A percentile compares a stretch with the other conserved stretches of the same genome.
Evolutionary conservation across 352 stramenopile species (phyloP).

Genomic region (Phytophthora rubi): DNA sequence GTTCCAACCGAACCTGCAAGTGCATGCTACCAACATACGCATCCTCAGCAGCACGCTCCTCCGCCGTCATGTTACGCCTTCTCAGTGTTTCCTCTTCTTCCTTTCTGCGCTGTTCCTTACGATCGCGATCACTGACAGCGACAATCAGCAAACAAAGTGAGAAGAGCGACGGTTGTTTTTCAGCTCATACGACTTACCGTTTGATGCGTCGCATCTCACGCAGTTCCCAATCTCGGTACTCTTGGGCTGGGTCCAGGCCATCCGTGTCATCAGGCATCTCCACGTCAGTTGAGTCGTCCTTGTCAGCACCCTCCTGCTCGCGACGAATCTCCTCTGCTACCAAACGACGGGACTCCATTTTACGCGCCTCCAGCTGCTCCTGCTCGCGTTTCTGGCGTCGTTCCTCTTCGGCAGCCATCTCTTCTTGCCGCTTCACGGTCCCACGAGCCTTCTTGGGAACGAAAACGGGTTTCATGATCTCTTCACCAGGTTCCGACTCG

Average conservation of each 20-base stretch:
- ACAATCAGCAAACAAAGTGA: slow-evolving; percentile 15
- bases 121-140: slow-evolving; percentile 76
- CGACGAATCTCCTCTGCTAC: slow-evolving; percentile 80
- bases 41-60: slow-evolving; percentile 94
- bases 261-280: slow-evolving; percentile 93
- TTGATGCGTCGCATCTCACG: slow-evolving; percentile 94
- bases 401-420: slow-evolving; percentile 79
- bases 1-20: background rate
- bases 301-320: slow-evolving; percentile 57
- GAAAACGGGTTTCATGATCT: slow-evolving; percentile 92
- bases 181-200: slow-evolving; percentile 43
- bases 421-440: slow-evolving; percentile 84
- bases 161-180: background rate
- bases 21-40: slow-evolving; percentile 43
- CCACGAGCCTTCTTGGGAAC: slow-evolving; percentile 90
- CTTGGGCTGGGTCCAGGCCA: slow-evolving; percentile 86
- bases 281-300: slow-evolving; percentile 66
- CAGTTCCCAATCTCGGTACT: slow-evolving; percentile 94
- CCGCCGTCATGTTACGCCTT: slow-evolving; percentile 95
- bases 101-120: slow-evolving; percentile 72
- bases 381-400: slow-evolving; percentile 57
- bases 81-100: slow-evolving; percentile 91
- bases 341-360: slow-evolving; percentile 74
- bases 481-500: slow-evolving; percentile 70
- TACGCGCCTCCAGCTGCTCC: slow-evolving; percentile 67